These are phyloP conservation scores for Tolypocladium capitatum DNA, from an alignment of 2,329 filamentous ascomycete genomes.

Conservation along the genomic window DNA sequence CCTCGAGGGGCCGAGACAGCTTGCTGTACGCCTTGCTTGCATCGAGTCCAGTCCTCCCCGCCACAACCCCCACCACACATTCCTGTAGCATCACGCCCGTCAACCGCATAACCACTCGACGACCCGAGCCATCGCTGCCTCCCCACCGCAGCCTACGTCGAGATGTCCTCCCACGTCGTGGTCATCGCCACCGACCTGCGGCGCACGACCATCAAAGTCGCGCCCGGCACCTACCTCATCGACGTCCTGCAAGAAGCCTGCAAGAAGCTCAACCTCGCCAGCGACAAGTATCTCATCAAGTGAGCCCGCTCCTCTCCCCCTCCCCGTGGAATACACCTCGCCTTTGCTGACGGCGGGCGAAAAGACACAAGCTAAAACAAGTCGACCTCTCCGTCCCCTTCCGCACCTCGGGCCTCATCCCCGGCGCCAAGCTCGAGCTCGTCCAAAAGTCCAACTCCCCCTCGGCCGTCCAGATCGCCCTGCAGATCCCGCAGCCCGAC, in stretches of 20 bases:
- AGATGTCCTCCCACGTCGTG: conserved; percentile 78
- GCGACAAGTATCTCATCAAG: conserved; percentile 72
- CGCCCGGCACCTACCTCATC: conserved; percentile 64
- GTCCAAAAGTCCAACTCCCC: conserved; percentile 77
- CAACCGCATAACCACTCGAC: too few relatives aligned
- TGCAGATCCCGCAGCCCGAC: conserved; percentile 68
- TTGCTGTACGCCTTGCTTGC: too few relatives aligned
- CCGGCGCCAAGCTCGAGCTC: conserved; percentile 86
- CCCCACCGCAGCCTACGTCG: conserved; percentile 7
- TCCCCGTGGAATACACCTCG: neutral
- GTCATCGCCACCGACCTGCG: conserved; percentile 72
- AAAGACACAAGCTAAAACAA: conserved; percentile 67
- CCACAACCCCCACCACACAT: too few relatives aligned
- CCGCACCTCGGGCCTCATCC: conserved; percentile 65
- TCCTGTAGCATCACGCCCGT: too few relatives aligned
- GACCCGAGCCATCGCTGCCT: too few relatives aligned
- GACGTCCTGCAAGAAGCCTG: conserved; percentile 85
- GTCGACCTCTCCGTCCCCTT: conserved; percentile 78
- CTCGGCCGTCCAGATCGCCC: conserved; percentile 73
- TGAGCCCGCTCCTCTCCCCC: conserved; percentile 22
- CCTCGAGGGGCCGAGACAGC: too few relatives aligned
- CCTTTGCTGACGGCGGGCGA: neutral
- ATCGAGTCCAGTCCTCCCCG: too few relatives aligned
- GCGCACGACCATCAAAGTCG: conserved; percentile 70
- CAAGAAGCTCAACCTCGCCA: conserved; percentile 59